Evolutionary conservation across 306 rosid species (phyloP).

Genomic region (Psophocarpus tetragonolobus): DNA sequence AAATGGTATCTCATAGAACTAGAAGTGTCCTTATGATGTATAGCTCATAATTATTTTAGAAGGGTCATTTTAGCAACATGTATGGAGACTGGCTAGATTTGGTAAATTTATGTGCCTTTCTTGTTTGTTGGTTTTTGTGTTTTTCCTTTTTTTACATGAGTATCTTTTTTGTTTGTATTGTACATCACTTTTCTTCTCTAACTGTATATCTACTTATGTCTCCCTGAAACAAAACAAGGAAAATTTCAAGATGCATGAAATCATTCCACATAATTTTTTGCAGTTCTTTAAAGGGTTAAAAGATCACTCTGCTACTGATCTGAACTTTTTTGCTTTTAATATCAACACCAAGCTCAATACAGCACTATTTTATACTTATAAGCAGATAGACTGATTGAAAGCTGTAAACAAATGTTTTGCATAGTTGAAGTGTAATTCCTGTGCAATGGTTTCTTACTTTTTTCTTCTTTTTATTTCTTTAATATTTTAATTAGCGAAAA

Average conservation of each 20-base stretch:
- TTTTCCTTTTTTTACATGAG: neutral
- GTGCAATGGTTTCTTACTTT: neutral
- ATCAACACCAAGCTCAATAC: neutral
- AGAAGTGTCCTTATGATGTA: neutral
- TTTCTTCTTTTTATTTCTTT: slow-evolving; percentile 12
- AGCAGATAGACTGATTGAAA: neutral
- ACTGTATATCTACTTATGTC: neutral
- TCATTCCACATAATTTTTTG: neutral
- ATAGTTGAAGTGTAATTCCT: slow-evolving; percentile 25
- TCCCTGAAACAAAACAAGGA: slow-evolving; percentile 20
- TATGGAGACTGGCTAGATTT: neutral
- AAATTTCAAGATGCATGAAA: neutral
- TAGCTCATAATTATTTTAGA: neutral
- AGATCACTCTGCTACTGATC: neutral
- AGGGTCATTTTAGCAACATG: neutral
- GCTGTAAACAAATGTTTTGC: slow-evolving; percentile 3
- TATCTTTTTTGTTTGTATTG: neutral
- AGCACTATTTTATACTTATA: neutral
- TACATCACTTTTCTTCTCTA: neutral
- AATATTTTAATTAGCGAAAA: slow-evolving; percentile 24
- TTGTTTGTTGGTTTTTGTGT: neutral
- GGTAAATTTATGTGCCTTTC: neutral
- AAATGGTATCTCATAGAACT: neutral
- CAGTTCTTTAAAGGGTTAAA: neutral
- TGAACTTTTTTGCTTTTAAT: slow-evolving; percentile 13